Base-by-base conservation (phyloP, 2,329 filamentous ascomycete species). In the Herpotrichia juniperi region DNA sequence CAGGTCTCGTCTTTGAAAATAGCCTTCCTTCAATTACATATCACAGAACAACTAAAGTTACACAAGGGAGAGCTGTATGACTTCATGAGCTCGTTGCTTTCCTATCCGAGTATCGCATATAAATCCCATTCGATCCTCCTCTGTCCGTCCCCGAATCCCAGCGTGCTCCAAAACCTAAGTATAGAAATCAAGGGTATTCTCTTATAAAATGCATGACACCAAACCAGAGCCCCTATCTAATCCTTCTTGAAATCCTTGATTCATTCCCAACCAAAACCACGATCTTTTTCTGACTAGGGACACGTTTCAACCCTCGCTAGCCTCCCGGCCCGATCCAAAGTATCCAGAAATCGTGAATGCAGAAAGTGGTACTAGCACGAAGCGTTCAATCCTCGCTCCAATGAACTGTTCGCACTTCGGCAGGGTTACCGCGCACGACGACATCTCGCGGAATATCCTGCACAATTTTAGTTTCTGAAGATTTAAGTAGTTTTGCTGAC, bases 341-440 rank as follows among this genome's bases (percentile, higher is more conserved):
- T n/a, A n/a, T n/a, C n/a, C n/a, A n/a, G n/a, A n/a, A n/a, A n/a
- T n/a, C n/a, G n/a, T n/a, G 48, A 43, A 28, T 28, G 8, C 26
- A 19, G 21, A 50, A 26, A 26, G 12, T 8, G 22, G 24, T 5
- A 42, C 24, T 28, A 17, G 4, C 5, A 7, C 25, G 4, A 28
- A 16, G 22, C 25, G 14, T 25, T 43, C 24, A 54, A 12, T 58
- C 52, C 42, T 51, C 37, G 8, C 37, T 50, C 50, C 56, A 60
- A 43, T 63, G 56, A 54, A 62, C 65, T 9, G 49, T 45, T n/a
- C 52, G 48, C 26, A 76, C 69, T 54, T 68, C 66, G n/a, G 76
- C 74, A 16, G 79, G 79, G 54, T 79, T 80, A 35, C 79, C 79
- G 24, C 73, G 74, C 11, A 78, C 78, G 37, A 81, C 69, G 21